These are phyloP conservation scores for Rhodotorula toruloides DNA, from an alignment of 768 basidiomycete species.

Conservation along the genomic window DNA sequence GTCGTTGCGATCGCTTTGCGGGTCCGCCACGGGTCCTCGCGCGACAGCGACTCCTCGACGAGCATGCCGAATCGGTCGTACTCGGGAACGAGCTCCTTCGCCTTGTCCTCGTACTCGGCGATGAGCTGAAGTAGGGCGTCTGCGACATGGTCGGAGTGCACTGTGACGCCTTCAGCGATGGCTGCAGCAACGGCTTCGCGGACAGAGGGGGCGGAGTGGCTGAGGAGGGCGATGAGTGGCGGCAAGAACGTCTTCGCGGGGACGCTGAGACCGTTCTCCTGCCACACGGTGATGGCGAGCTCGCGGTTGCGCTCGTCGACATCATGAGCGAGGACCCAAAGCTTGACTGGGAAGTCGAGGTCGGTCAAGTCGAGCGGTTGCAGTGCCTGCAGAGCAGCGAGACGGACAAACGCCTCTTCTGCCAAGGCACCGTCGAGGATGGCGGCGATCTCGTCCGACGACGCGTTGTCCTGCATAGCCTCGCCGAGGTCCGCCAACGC, in stretches of 20 bases:
- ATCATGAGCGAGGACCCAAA: slow-evolving; percentile 86
- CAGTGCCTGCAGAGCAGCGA: slow-evolving; percentile 81
- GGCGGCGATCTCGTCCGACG: slow-evolving; percentile 59
- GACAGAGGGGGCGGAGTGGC: slow-evolving; percentile 76
- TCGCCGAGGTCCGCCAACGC: slow-evolving; percentile 74
- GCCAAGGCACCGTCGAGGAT: slow-evolving; percentile 68
- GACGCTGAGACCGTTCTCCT: slow-evolving; percentile 89
- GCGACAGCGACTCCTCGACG: slow-evolving; percentile 68
- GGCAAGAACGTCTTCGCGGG: slow-evolving; percentile 62
- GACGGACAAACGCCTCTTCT: slow-evolving; percentile 83
- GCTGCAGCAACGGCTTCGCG: slow-evolving; percentile 65
- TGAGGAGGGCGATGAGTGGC: slow-evolving; percentile 62
- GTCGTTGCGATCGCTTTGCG: slow-evolving; percentile 67
- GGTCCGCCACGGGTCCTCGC: slow-evolving; percentile 79
- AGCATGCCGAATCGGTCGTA: slow-evolving; percentile 94
- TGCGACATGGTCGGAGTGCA: slow-evolving; percentile 61
- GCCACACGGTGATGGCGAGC: slow-evolving; percentile 78
- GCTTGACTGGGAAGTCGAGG: slow-evolving; percentile 79
- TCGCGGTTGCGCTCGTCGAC: slow-evolving; percentile 80
- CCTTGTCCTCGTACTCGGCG: slow-evolving; percentile 78
- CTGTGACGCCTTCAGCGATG: slow-evolving; percentile 68
- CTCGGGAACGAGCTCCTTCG: slow-evolving; percentile 79
- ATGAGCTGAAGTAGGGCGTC: slow-evolving; percentile 53
- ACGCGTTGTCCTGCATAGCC: slow-evolving; percentile 62
- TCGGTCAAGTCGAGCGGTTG: slow-evolving; percentile 96